Conservation (phyloP, 805 yeast genomes). For the Torulaspora quercuum region DNA sequence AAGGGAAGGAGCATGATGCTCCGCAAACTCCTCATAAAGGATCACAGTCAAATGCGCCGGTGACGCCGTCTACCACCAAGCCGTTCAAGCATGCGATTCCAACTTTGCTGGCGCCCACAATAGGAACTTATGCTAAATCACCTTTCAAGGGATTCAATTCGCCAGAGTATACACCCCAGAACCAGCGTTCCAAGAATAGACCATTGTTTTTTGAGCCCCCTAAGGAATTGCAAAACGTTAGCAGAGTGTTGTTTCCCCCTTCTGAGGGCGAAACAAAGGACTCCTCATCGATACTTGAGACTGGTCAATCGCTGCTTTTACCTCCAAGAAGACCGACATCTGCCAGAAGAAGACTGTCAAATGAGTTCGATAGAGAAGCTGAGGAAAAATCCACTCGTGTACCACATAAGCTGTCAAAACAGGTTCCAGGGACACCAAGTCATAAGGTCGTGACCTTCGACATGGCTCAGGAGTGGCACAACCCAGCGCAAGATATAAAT, state of each 20-base stretch:
- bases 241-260: conserved; percentile 29
- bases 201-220: conserved; percentile 16
- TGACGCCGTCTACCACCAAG: conserved; percentile 28
- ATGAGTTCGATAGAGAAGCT: conserved; percentile 5
- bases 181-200: conserved; percentile 17
- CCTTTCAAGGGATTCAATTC: conserved; percentile 32
- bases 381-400: conserved; percentile 19
- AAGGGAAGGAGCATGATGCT: neutral
- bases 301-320: conserved; percentile 14
- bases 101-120: conserved; percentile 18
- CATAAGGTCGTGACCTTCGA: conserved; percentile 36
- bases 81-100: conserved; percentile 18
- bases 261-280: conserved; percentile 9
- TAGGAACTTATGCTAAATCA: conserved; percentile 5
- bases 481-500: conserved; percentile 25
- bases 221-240: conserved; percentile 19
- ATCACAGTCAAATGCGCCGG: conserved; percentile 16
- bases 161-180: conserved; percentile 34
- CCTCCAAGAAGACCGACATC: conserved; percentile 26
- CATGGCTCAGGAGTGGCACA: conserved; percentile 37
- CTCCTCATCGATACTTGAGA: conserved; percentile 1
- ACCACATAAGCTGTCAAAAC: conserved; percentile 18
- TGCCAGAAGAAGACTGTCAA: conserved; percentile 15
- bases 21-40: conserved; percentile 17
- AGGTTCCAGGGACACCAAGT: conserved; percentile 38